Conservation (phyloP, 441 rosid species). For the Raphanus hybrid region DNA sequence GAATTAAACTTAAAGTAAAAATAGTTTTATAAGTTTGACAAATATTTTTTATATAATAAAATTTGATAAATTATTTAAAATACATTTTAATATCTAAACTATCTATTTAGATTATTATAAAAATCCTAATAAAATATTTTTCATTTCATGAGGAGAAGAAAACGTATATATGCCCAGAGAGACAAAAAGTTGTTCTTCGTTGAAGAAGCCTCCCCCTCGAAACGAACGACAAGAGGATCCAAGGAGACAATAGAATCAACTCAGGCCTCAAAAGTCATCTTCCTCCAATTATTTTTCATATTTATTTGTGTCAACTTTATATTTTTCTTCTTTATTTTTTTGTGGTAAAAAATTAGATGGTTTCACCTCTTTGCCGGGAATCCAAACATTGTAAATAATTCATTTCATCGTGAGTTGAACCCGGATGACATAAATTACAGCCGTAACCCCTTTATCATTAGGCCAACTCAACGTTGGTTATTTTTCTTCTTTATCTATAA, state of each 20-base stretch:
- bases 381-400: too few species aligned
- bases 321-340: not conserved
- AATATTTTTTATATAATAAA: not conserved
- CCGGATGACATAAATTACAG: too few species aligned
- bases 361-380: too few species aligned
- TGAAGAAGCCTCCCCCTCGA: conserved; percentile 30
- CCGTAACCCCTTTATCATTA: too few species aligned
- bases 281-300: conserved; percentile 30
- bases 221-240: conserved; percentile 41
- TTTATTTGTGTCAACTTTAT: conserved; percentile 12
- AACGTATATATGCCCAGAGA: conserved; percentile 6
- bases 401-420: too few species aligned
- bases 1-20: not conserved
- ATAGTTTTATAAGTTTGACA: not conserved
- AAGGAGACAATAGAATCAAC: conserved; percentile 40
- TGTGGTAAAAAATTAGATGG: too few species aligned
- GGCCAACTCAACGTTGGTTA: too few species aligned
- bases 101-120: not conserved
- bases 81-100: not conserved
- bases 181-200: conserved; percentile 31
- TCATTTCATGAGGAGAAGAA: not conserved
- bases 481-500: not conserved
- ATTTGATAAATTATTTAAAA: not conserved
- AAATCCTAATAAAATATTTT: too few species aligned
- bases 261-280: conserved; percentile 36